Percentiles rank a stretch among this genome's conserved stretches.
Evolutionary conservation across 106 monocot genomes (phyloP).

Genomic region (Acorus calamus): DNA sequence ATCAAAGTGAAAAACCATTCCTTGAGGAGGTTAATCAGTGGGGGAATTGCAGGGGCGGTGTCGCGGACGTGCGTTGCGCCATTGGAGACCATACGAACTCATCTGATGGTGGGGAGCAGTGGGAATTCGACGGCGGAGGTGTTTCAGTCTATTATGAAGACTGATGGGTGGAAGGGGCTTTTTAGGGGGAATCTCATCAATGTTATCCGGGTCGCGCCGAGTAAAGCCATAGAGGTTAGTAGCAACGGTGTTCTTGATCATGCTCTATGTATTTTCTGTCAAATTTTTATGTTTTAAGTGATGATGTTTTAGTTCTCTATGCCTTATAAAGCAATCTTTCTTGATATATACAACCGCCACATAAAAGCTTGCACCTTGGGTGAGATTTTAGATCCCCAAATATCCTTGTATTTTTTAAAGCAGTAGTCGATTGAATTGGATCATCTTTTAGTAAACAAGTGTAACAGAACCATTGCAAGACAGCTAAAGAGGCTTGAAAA

Average conservation of each 20-base stretch:
- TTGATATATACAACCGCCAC: too few species aligned
- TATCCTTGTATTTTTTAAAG: too few species aligned
- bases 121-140: slow-evolving; percentile 69
- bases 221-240: slow-evolving; percentile 94
- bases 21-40: slow-evolving; percentile 80
- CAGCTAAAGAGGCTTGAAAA: too few species aligned
- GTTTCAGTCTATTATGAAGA: slow-evolving; percentile 68
- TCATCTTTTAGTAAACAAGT: too few species aligned
- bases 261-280: not conserved
- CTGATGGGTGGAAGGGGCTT: slow-evolving; percentile 87
- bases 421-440: too few species aligned
- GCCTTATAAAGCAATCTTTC: too few species aligned
- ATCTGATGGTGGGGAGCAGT: slow-evolving; percentile 91
- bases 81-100: slow-evolving; percentile 86
- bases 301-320: not conserved
- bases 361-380: too few species aligned
- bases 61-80: slow-evolving; percentile 88
- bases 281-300: not conserved
- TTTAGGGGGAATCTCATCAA: slow-evolving; percentile 95
- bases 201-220: slow-evolving; percentile 89
- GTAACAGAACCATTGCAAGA: too few species aligned
- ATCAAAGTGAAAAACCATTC: slow-evolving; percentile 64
- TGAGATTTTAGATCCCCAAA: too few species aligned
- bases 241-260: not conserved
- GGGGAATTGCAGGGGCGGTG: slow-evolving; percentile 79